These are phyloP conservation scores for Salix arbutifolia DNA, from an alignment of 345 rosid genomes.

Conservation along the genomic window DNA sequence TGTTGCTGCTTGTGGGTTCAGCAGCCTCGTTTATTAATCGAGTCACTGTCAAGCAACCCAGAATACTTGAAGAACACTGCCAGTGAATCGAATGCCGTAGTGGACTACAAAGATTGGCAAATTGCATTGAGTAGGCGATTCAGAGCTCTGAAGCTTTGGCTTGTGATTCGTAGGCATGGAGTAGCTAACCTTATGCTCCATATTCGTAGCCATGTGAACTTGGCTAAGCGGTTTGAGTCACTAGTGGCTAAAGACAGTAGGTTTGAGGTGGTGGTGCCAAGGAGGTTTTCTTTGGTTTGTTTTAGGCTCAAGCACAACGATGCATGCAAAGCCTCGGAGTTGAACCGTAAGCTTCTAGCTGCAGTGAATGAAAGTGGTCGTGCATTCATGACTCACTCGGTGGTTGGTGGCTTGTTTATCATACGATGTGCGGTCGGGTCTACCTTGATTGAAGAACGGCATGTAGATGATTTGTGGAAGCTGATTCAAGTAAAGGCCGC, in stretches of 20 bases:
- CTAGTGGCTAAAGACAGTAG: slow-evolving; percentile 15
- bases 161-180: slow-evolving; percentile 33
- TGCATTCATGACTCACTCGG: slow-evolving; percentile 27
- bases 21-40: neutral
- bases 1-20: slow-evolving; percentile 26
- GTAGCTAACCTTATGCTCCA: slow-evolving; percentile 17
- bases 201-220: slow-evolving; percentile 19
- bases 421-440: slow-evolving; percentile 24
- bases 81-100: slow-evolving; percentile 3
- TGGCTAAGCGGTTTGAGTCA: slow-evolving; percentile 19
- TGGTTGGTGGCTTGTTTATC: slow-evolving; percentile 14
- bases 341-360: slow-evolving; percentile 12
- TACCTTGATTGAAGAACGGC: slow-evolving; percentile 19
- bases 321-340: neutral
- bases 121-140: slow-evolving; percentile 29
- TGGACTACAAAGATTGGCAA: slow-evolving; percentile 39
- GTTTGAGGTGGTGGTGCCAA: slow-evolving; percentile 19
- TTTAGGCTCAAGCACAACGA: slow-evolving; percentile 11
- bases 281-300: slow-evolving; percentile 17
- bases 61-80: slow-evolving; percentile 15
- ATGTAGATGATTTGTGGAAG: slow-evolving; percentile 29
- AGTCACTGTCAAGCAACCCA: slow-evolving; percentile 8
- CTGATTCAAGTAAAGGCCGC: slow-evolving; percentile 22
- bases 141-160: slow-evolving; percentile 34
- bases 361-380: slow-evolving; percentile 26